Conservation (phyloP, 2,329 filamentous ascomycete species). For the Ophiostoma angusticollis region DNA sequence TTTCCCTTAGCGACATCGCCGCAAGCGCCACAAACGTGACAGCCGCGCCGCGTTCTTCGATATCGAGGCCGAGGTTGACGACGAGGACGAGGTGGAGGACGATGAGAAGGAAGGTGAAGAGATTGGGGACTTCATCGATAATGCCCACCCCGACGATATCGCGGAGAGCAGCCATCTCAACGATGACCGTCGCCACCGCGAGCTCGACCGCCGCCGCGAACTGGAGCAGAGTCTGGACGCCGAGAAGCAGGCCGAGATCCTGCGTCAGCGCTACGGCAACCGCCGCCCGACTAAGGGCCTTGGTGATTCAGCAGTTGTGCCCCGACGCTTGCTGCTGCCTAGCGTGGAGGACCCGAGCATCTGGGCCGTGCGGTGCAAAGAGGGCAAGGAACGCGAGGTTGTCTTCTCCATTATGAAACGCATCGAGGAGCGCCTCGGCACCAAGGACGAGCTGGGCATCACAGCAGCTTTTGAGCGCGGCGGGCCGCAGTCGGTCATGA, state of each 20-base stretch:
- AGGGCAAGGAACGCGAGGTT: conserved; percentile 89
- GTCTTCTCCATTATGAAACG: conserved; percentile 80
- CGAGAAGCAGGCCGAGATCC: conserved; percentile 78
- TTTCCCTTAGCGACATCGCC: conserved; percentile 47
- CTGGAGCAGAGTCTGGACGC: conserved; percentile 79
- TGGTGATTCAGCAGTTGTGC: conserved; percentile 63
- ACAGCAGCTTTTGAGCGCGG: conserved; percentile 87
- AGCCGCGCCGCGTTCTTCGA: conserved; percentile 82
- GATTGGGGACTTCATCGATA: conserved; percentile 72
- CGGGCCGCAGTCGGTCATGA: conserved; percentile 64
- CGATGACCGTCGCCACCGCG: conserved; percentile 85
- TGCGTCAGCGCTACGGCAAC: conserved; percentile 80
- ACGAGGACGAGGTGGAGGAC: conserved; percentile 77
- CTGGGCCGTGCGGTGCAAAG: conserved; percentile 85
- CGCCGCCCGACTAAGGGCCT: conserved; percentile 51
- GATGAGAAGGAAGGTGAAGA: conserved; percentile 82
- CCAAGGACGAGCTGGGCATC: conserved; percentile 70
- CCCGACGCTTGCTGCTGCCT: conserved; percentile 75
- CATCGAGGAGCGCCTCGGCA: conserved; percentile 64
- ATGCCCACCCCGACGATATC: conserved; percentile 82
- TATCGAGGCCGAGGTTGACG: conserved; percentile 95
- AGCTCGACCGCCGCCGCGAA: conserved; percentile 86
- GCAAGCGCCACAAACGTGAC: conserved; percentile 63
- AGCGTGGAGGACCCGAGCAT: conserved; percentile 93
- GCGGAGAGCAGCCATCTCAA: conserved; percentile 67